These are phyloP conservation scores for Keithomyces neogunnii DNA, from an alignment of 2,329 filamentous ascomycete genomes.

Conservation along the genomic window DNA sequence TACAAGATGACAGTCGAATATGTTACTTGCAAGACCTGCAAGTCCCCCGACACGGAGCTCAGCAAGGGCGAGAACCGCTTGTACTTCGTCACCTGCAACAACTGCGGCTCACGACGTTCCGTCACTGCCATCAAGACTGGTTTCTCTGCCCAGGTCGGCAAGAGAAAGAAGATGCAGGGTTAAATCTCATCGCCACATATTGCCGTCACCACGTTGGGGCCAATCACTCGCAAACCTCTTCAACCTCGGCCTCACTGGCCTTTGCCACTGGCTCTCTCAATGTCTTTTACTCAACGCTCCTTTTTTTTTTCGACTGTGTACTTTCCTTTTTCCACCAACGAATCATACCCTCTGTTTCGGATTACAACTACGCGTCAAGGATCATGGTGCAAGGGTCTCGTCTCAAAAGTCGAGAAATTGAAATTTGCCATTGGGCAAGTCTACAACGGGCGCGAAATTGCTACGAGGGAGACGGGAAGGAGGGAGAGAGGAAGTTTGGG, in stretches of 20 bases:
- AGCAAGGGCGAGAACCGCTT: slow-evolving; percentile 99
- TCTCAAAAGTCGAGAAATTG: too few species aligned
- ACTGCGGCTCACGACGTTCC: slow-evolving; percentile 71
- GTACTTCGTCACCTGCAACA: slow-evolving; percentile 95
- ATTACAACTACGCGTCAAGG: too few species aligned
- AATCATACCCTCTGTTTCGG: too few species aligned
- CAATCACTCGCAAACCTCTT: not conserved
- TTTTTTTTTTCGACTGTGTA: not conserved
- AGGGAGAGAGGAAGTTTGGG: not conserved
- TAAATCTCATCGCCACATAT: slow-evolving; percentile 35
- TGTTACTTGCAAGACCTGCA: slow-evolving; percentile 97
- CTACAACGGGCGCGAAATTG: not conserved
- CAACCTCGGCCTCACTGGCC: not conserved
- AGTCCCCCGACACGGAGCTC: slow-evolving; percentile 87
- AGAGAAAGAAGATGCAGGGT: slow-evolving; percentile 89
- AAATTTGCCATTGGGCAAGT: not conserved
- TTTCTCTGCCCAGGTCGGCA: slow-evolving; percentile 99
- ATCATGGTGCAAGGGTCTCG: not conserved
- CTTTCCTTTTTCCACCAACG: not conserved
- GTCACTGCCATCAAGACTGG: slow-evolving; percentile 99
- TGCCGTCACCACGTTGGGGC: not conserved
- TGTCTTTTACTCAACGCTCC: not conserved
- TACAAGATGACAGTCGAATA: slow-evolving; percentile 63
- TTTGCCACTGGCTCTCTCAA: not conserved
- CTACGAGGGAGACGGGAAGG: not conserved